Evolutionary conservation across 495 filamentous ascomycete genomes (phyloP).

Genomic region (Recurvomyces mirabilis): DNA sequence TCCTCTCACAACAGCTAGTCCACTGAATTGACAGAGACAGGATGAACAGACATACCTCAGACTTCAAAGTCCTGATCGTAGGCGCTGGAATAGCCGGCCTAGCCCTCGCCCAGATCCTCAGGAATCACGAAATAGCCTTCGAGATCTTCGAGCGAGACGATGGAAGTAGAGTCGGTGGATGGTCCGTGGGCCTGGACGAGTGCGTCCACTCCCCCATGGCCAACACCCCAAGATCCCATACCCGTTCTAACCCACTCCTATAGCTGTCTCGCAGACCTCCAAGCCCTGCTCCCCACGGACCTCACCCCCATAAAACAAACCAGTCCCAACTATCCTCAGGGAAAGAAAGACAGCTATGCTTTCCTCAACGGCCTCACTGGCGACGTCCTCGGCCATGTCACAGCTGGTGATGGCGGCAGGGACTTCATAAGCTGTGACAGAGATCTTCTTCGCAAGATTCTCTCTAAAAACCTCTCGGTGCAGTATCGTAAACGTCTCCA

Average conservation of each 20-base stretch:
- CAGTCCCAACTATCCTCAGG: background rate
- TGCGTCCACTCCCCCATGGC: too few species aligned
- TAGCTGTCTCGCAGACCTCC: background rate
- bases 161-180: background rate
- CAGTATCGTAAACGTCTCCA: background rate
- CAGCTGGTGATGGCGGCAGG: background rate
- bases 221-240: too few species aligned
- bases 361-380: background rate
- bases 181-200: background rate
- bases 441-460: background rate
- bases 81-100: conserved; percentile 27
- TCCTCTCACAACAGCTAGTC: too few species aligned
- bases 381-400: background rate
- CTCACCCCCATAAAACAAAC: background rate
- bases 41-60: too few species aligned
- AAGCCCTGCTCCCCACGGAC: background rate
- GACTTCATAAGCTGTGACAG: background rate
- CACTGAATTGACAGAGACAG: too few species aligned
- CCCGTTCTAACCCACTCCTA: too few species aligned
- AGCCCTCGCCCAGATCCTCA: conserved; percentile 24
- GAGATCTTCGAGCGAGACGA: conserved; percentile 25
- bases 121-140: conserved; percentile 33
- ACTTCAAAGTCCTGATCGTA: conserved; percentile 6
- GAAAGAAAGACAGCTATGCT: background rate
- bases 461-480: background rate